Base-by-base conservation (phyloP, 345 rosid genomes). In the Iberis pinnata region DNA sequence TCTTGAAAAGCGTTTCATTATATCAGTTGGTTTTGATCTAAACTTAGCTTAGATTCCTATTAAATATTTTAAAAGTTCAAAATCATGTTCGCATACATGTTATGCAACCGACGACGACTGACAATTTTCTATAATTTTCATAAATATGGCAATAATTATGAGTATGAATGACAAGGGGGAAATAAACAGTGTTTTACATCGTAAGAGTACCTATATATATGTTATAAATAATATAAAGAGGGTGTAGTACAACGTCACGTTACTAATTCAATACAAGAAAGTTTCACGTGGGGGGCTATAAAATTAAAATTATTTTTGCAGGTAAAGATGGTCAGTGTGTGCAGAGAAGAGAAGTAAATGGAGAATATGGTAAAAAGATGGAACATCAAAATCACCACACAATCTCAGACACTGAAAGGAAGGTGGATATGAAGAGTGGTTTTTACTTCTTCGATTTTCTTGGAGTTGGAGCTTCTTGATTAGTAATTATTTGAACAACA, bases 301-400 rank as follows among this genome's bases (percentile, higher is more conserved):
- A 27, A 6, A 45, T 51, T 26, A 13, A 35, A 14, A 33, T 49
- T 29, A 18, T 38, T 20, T n/a, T 40, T 68, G 57, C 67, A 68
- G 72, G 72, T 33, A 53, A 47, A 39, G 45, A 46, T 54, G 72
- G 67, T 68, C 72, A 68, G 72, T 60, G 52, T 53, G 52, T 54
- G 47, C 67, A 68, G 72, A 60, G 53, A 35, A 61, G 61, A 46
- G 71, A 60, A 67, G 71, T 59, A 53, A 67, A 53, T 53, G 71
- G 65, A 49, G 31, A 46, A 60, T 46, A 22, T 67, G 65, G 71
- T 60, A 60, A 48, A 54, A 60, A 54, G 53, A 32, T 68, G 72
- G 67, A 61, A 67, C 72, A 60, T 68, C 72, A 54, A 61, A 60
- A 48, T 54, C 62, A 68, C 51, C 56, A 60, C 57, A 47, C 41